Evolutionary conservation across 2,329 filamentous ascomycete species (phyloP), one percentile per base, ranked within the genome.

Genomic region (Leptographium wingfieldii): DNA sequence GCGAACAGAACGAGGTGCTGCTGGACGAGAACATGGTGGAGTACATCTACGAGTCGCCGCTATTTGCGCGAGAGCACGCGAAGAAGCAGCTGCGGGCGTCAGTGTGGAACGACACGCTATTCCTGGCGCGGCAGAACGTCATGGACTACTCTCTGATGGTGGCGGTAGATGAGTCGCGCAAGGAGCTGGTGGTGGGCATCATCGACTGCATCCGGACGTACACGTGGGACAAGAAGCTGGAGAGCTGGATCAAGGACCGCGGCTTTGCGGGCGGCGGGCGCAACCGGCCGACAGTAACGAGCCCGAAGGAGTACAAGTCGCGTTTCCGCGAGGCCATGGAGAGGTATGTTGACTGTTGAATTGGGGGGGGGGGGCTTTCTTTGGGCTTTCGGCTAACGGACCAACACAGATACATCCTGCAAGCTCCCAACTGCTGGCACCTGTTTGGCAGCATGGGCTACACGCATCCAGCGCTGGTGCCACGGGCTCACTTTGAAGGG

Each of bases 131-230:
- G 48, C 92, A 97, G 69, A 94, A 97, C 67, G 94, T 99, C 59
- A 99, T 99, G 94, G 94, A 99, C 73, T 99, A 99, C 74, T 94
- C 88, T 29, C 81, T 99, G 53, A 99, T 99, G 94, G 92, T 96
- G 59, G 95, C 92, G 0, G 95, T 99, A 53, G 92, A 99, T 68
- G 94, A 96, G 70, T 80, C 80, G 46, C 83, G 85, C 64, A 92
- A 92, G 68, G 92, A 99, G 73, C 82, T 99, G 16, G 90, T 97
- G 16, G 92, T 99, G 2, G 94, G 94, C 5, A 97, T 99, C 68
- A 97, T 99, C 65, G 92, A 99, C 71, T 97, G 94, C 71, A 97
- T 99, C 66, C 85, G 94, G 59, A 99, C 94, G 0, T 99, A 97
- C 70, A 99, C 94, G 0, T 99, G 94, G 91, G 94, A 99, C 76